These are phyloP conservation scores for Hyparrhenia diplandra DNA, from an alignment of 176 grass and related monocot species.

Conservation along the genomic window DNA sequence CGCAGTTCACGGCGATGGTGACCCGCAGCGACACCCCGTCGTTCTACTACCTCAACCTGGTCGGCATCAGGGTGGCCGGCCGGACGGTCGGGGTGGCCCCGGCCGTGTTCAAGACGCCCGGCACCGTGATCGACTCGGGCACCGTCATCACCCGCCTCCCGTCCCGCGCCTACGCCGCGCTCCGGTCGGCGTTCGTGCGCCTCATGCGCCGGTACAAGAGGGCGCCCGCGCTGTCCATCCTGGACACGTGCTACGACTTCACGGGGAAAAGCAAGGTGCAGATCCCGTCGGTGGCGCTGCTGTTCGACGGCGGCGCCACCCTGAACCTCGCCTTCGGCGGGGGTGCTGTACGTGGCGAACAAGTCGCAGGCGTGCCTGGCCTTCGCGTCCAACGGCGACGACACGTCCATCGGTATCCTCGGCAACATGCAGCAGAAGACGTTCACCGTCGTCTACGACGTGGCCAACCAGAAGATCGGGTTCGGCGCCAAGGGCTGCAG, in stretches of 20 bases:
- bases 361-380: constrained; percentile 69
- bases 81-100: background rate
- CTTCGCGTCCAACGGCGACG: constrained; percentile 57
- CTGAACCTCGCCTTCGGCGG: constrained; percentile 51
- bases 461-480: constrained; percentile 54
- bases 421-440: constrained; percentile 84
- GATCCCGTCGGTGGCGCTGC: constrained; percentile 53
- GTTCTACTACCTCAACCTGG: constrained; percentile 70
- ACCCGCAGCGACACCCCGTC: constrained; percentile 24
- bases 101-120: constrained; percentile 25
- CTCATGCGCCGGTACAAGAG: constrained; percentile 31
- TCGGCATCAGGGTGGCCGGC: constrained; percentile 51
- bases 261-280: constrained; percentile 31
- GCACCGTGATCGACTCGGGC: constrained; percentile 80
- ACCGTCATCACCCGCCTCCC: constrained; percentile 86
- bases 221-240: constrained; percentile 59
- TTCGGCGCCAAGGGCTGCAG: constrained; percentile 56
- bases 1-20: constrained; percentile 60
- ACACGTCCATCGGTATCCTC: constrained; percentile 43
- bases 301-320: constrained; percentile 46
- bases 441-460: constrained; percentile 63
- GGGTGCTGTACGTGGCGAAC: constrained; percentile 52
- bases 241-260: constrained; percentile 91
- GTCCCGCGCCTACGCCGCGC: constrained; percentile 37
- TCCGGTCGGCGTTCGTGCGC: constrained; percentile 37